A percentile compares a stretch with the other conserved stretches of the same genome.
phyloP scores from a whole-genome alignment of 2,329 filamentous ascomycete species.

The Pyricularia sp. region DNA sequence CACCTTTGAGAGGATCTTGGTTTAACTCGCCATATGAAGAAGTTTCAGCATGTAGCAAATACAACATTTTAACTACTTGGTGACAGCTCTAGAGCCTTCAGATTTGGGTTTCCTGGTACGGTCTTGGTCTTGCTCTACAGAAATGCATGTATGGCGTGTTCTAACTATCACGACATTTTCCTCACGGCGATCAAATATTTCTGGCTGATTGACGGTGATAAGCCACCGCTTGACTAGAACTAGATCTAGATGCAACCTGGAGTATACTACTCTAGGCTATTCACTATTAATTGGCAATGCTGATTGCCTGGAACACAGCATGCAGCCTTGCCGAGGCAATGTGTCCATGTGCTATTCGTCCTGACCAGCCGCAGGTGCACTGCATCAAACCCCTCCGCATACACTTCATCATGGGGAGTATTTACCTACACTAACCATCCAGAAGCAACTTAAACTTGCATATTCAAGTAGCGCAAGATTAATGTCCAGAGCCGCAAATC shows the following conservation, averaged over 20 bases:
- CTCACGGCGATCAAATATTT: background rate
- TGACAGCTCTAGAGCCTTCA: background rate
- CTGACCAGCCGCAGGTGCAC: background rate
- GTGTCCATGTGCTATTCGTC: background rate
- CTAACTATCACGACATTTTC: background rate
- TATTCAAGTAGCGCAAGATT: background rate
- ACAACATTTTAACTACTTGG: background rate
- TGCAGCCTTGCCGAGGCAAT: background rate
- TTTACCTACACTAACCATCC: background rate
- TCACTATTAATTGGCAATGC: background rate
- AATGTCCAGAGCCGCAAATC: background rate
- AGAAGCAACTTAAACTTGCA: background rate
- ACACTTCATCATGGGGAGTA: background rate
- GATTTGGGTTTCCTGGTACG: background rate
- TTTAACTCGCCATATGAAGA: conserved; percentile 31
- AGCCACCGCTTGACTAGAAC: no score
- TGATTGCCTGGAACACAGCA: background rate
- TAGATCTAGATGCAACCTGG: background rate
- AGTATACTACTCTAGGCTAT: background rate
- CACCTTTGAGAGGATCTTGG: conserved; percentile 66
- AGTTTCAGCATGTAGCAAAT: no score
- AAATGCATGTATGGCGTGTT: background rate
- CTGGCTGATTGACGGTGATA: background rate
- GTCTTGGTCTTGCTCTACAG: background rate
- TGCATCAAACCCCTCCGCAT: background rate